Percentiles rank a stretch among this genome's conserved stretches.
Conservation (phyloP, 1,284 basidiomycete genomes). For the Exsudoporus floridanus region DNA sequence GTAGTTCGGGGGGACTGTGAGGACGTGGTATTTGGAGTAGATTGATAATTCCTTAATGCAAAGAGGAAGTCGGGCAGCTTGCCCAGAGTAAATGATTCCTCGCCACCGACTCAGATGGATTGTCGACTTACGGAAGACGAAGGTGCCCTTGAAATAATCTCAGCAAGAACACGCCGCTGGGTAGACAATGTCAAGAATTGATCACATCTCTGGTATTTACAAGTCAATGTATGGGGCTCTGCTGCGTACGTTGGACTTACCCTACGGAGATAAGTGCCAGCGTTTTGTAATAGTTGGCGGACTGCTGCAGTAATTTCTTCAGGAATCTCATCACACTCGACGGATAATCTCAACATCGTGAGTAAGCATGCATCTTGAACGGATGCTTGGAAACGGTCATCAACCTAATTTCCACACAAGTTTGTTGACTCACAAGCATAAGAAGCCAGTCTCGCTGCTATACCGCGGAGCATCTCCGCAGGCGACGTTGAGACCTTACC, state of each 20-base stretch:
- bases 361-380: conserved; percentile 70
- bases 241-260: conserved; percentile 38
- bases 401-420: background rate
- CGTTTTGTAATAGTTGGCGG: conserved; percentile 41
- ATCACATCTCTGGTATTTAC: conserved; percentile 54
- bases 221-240: conserved; percentile 3
- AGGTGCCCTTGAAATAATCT: conserved; percentile 45
- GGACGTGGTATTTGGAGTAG: conserved; percentile 14
- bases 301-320: conserved; percentile 44
- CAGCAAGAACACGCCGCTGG: conserved; percentile 44
- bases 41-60: conserved; percentile 43
- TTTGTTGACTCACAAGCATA: conserved; percentile 48
- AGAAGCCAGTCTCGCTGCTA: conserved; percentile 45
- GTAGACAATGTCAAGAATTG: conserved; percentile 55
- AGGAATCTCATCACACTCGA: conserved; percentile 56
- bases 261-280: conserved; percentile 53
- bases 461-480: conserved; percentile 47
- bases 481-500: conserved; percentile 52
- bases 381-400: conserved; percentile 43
- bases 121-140: conserved; percentile 50
- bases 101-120: background rate
- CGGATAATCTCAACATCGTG: conserved; percentile 62
- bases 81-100: conserved; percentile 8
- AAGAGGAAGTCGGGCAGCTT: conserved; percentile 70
- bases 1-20: conserved; percentile 13